These are phyloP conservation scores for Cymodocea nodosa DNA, from an alignment of 116 monocot species.

Conservation along the genomic window DNA sequence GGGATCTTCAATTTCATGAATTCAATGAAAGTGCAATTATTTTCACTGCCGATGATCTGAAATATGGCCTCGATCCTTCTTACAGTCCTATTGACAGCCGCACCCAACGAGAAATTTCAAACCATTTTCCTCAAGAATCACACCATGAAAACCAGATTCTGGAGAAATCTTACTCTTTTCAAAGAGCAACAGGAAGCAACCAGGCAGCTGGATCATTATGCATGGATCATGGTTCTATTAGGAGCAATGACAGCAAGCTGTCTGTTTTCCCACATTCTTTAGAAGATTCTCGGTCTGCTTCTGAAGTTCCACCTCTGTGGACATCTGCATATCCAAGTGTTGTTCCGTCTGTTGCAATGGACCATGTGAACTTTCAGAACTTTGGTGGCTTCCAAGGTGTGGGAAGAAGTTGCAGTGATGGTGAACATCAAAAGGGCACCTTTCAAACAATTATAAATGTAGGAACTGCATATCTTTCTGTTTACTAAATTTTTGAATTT, in stretches of 20 bases:
- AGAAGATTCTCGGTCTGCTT: conserved; percentile 25
- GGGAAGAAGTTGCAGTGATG: conserved; percentile 17
- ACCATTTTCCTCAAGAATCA: conserved; percentile 1
- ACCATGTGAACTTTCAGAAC: conserved; percentile 19
- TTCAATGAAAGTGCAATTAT: conserved; percentile 11
- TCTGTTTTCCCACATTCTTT: conserved; percentile 27
- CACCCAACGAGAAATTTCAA: conserved; percentile 12
- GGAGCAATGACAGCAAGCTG: conserved; percentile 29
- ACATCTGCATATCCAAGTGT: conserved; percentile 26
- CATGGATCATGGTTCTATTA: conserved; percentile 30
- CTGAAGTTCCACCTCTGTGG: conserved; percentile 35
- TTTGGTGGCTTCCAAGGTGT: conserved; percentile 26
- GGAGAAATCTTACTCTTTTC: conserved; percentile 14
- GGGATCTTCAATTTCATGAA: conserved; percentile 12
- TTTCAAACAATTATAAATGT: conserved; percentile 12
- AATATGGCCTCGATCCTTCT: conserved; percentile 9
- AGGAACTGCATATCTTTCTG: neutral
- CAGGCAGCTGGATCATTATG: conserved; percentile 27
- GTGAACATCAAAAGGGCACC: conserved; percentile 8
- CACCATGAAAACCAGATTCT: conserved; percentile 4
- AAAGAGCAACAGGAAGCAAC: conserved; percentile 10
- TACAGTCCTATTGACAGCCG: conserved; percentile 17
- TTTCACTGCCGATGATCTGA: conserved; percentile 20
- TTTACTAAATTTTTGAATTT: neutral
- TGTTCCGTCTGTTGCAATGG: conserved; percentile 20